phyloP scores from a whole-genome alignment of 768 basidiomycete species.

The Suillus variegatus region DNA sequence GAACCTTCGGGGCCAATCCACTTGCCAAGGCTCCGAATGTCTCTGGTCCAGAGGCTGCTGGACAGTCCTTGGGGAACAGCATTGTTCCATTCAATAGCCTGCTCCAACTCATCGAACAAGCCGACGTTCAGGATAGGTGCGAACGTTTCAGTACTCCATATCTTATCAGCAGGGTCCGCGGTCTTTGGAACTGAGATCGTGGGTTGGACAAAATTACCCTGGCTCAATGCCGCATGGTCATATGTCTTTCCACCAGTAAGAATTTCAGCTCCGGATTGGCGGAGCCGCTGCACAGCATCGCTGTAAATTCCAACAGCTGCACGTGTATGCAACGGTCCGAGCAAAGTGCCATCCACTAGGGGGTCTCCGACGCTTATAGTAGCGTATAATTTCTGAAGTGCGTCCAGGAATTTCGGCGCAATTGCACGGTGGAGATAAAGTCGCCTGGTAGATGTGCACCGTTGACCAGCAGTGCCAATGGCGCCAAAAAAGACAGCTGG shows the following conservation, averaged over 20 bases:
- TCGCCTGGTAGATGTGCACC: conserved; percentile 91
- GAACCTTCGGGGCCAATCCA: conserved; percentile 92
- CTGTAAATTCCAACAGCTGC: conserved; percentile 68
- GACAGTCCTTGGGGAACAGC: conserved; percentile 89
- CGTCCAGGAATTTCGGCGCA: conserved; percentile 72
- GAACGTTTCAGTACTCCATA: conserved; percentile 84
- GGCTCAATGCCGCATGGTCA: conserved; percentile 46
- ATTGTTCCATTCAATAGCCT: conserved; percentile 91
- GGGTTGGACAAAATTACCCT: conserved; percentile 89
- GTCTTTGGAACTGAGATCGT: conserved; percentile 75
- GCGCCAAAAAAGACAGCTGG: conserved; percentile 93
- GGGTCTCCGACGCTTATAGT: conserved; percentile 85
- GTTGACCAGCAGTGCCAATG: conserved; percentile 74
- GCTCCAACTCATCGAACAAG: conserved; percentile 81
- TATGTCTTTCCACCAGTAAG: conserved; percentile 70
- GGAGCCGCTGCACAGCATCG: conserved; percentile 60
- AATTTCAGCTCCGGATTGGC: conserved; percentile 70
- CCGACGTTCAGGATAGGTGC: conserved; percentile 88
- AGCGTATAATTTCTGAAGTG: conserved; percentile 72
- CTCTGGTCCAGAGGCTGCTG: conserved; percentile 88
- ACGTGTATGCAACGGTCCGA: conserved; percentile 85
- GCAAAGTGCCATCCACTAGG: conserved; percentile 65
- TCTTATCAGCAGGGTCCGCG: conserved; percentile 48
- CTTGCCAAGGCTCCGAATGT: conserved; percentile 80
- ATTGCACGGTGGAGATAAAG: conserved; percentile 86